These are phyloP conservation scores for Colletotrichum sublineola DNA, from an alignment of 2,329 filamentous ascomycete genomes.

Conservation along the genomic window DNA sequence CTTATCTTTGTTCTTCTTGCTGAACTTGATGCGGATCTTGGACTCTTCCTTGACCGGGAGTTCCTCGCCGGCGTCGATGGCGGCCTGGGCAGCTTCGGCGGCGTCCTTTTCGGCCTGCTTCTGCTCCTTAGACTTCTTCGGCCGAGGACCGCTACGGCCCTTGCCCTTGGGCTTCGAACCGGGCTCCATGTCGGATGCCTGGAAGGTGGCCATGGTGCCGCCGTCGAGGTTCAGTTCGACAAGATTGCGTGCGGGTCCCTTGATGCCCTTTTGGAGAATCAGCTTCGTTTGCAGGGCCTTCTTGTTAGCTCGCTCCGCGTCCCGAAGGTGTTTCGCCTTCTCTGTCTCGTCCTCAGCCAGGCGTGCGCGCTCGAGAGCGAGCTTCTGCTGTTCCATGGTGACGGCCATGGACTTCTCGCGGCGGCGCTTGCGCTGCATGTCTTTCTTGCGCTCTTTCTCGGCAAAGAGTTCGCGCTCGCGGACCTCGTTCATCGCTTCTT, in stretches of 20 bases:
- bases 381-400: constrained; percentile 90
- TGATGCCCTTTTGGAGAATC: constrained; percentile 88
- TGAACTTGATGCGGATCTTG: constrained; percentile 74
- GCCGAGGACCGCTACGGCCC: constrained; percentile 73
- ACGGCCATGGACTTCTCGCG: constrained; percentile 96
- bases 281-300: constrained; percentile 93
- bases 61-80: constrained; percentile 83
- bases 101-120: constrained; percentile 85
- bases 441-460: constrained; percentile 99
- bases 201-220: constrained; percentile 87
- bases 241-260: constrained; percentile 74
- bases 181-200: constrained; percentile 71
- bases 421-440: constrained; percentile 97
- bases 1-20: constrained; percentile 62
- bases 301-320: constrained; percentile 90
- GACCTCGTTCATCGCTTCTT: constrained; percentile 86
- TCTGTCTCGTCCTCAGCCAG: constrained; percentile 86
- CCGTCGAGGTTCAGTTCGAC: constrained; percentile 87
- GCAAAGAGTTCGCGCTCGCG: constrained; percentile 90
- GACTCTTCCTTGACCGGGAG: constrained; percentile 71
- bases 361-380: constrained; percentile 82
- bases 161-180: constrained; percentile 63
- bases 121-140: constrained; percentile 91
- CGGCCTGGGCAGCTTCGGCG: constrained; percentile 89
- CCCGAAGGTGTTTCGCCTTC: constrained; percentile 82